phyloP scores from a whole-genome alignment of 2,329 filamentous ascomycete genomes.

The Celoporthe dispersa region DNA sequence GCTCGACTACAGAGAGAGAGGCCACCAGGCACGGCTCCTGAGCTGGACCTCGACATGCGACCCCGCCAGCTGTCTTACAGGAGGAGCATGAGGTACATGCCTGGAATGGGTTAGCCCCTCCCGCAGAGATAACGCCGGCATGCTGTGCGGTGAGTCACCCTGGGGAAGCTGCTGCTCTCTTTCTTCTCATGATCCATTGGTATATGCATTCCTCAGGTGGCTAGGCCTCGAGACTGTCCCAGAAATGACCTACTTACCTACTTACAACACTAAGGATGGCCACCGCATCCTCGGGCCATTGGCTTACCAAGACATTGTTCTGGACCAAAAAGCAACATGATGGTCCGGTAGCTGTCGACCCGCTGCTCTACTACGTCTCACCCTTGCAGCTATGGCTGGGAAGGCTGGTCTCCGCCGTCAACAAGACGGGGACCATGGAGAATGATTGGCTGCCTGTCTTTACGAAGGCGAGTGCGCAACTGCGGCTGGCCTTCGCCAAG shows the following conservation, averaged over 20 bases:
- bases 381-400: slow-evolving; percentile 18
- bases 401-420: slow-evolving; percentile 3
- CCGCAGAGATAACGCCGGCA: background rate
- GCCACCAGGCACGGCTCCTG: background rate
- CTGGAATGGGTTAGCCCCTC: background rate
- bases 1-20: background rate
- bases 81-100: background rate
- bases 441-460: slow-evolving; percentile 14
- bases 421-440: slow-evolving; percentile 9
- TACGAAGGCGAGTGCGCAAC: slow-evolving; percentile 2
- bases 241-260: background rate
- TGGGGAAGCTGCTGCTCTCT: background rate
- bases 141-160: background rate
- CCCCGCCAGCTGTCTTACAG: background rate
- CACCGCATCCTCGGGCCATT: background rate
- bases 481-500: slow-evolving; percentile 4
- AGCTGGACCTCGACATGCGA: background rate
- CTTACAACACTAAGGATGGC: background rate
- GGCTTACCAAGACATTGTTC: background rate
- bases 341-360: slow-evolving; percentile 9
- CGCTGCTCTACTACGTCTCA: slow-evolving; percentile 17
- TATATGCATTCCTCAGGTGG: background rate
- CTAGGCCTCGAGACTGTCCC: background rate
- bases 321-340: background rate
- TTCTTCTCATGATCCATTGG: background rate